Evolutionary conservation across 352 stramenopile genomes (phyloP).

Genomic region (Phytophthora tubulina): DNA sequence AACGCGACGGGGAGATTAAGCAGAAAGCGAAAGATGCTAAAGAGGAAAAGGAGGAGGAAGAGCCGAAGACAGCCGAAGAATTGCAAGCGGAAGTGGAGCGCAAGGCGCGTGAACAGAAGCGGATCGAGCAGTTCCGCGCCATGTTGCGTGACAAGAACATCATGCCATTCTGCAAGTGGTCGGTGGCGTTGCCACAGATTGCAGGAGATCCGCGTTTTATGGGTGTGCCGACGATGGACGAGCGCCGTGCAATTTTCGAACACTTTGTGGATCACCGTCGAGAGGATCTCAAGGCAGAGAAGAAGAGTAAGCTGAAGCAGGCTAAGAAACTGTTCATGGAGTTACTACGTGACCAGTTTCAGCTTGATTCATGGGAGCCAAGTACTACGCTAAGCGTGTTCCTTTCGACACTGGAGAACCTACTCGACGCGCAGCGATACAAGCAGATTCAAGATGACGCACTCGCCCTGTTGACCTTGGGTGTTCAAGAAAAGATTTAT

Average conservation of each 20-base stretch:
- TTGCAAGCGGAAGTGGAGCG: constrained; percentile 38
- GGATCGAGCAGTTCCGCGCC: constrained; percentile 66
- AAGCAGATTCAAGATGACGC: constrained; percentile 53
- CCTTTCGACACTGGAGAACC: constrained; percentile 57
- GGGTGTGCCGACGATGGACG: constrained; percentile 79
- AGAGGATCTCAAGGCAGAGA: constrained; percentile 80
- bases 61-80: constrained; percentile 47
- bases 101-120: constrained; percentile 54
- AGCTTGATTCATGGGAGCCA: constrained; percentile 48
- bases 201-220: constrained; percentile 78
- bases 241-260: constrained; percentile 82
- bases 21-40: constrained; percentile 16
- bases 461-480: constrained; percentile 49
- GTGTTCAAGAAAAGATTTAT: constrained; percentile 67
- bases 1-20: constrained; percentile 15
- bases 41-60: constrained; percentile 34
- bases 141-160: constrained; percentile 89
- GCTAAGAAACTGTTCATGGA: constrained; percentile 63
- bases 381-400: constrained; percentile 69
- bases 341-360: constrained; percentile 59
- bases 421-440: constrained; percentile 40
- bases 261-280: constrained; percentile 79
- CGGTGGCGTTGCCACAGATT: constrained; percentile 79
- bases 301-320: constrained; percentile 78
- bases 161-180: constrained; percentile 88